These are phyloP conservation scores for Thermoascus crustaceus DNA, from an alignment of 2,329 filamentous ascomycete species.

Conservation along the genomic window DNA sequence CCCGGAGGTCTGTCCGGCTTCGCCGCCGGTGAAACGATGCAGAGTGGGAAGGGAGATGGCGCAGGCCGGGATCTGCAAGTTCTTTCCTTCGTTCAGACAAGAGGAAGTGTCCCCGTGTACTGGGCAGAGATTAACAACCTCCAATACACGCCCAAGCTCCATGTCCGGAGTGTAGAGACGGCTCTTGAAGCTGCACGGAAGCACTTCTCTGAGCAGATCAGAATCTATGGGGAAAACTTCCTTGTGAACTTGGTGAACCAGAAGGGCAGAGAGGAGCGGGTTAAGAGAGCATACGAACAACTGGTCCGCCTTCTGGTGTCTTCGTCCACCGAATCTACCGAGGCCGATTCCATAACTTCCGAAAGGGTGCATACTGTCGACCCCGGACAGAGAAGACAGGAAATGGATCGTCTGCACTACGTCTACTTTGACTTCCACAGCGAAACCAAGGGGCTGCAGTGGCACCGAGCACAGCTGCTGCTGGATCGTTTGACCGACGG, in stretches of 20 bases:
- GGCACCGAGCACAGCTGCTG: constrained; percentile 82
- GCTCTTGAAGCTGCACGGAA: constrained; percentile 69
- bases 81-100: constrained; percentile 89
- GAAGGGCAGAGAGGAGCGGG: constrained; percentile 76
- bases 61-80: constrained; percentile 73
- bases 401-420: constrained; percentile 83
- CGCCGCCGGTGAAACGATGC: constrained; percentile 65
- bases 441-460: constrained; percentile 90
- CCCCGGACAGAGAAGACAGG: constrained; percentile 48
- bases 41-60: constrained; percentile 59
- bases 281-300: constrained; percentile 92
- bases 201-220: constrained; percentile 91
- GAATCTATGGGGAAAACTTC: constrained; percentile 91
- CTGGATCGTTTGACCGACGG: constrained; percentile 73
- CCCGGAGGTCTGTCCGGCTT: constrained; percentile 69
- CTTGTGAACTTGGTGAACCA: constrained; percentile 97
- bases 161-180: constrained; percentile 75
- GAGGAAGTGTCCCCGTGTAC: constrained; percentile 89
- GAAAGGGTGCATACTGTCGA: constrained; percentile 81
- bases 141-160: constrained; percentile 81
- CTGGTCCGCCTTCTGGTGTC: constrained; percentile 70
- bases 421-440: constrained; percentile 98
- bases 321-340: constrained; percentile 56
- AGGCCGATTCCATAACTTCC: constrained; percentile 57
- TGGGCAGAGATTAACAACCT: constrained; percentile 96